Base-by-base conservation (phyloP, 192 early-diverging fungal species). In the Linnemannia hyalina region DNA sequence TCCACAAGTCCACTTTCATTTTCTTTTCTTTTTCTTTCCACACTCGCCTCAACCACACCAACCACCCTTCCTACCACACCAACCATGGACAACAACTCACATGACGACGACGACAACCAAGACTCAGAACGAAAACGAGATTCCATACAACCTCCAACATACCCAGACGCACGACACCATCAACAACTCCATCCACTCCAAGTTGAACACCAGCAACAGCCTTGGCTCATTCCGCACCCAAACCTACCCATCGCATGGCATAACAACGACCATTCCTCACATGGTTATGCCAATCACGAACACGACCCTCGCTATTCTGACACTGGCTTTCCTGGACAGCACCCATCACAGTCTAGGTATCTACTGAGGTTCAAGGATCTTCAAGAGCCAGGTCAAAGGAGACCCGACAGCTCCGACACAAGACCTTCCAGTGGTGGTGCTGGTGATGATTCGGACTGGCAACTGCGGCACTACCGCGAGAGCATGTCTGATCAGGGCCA, bases 141-240 rank as follows among this genome's bases (percentile, higher is more conserved):
- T 26, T 15, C 5, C 0, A 32, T 32, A 4, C 60, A 65, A 35
- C 26, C 1, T 15, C 7, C 9, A 65, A 29, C 9, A 35, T 29
- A 65, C 26, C 2, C 60, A 32, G 29, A 65, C 60, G 13, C 60
- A 65, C 60, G 60, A 10, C 42, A 15, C 42, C 47, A 35, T 15
- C 44, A 46, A 18, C 77, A 44, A 47, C 55, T 80, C 16, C 77
- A 85, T 44, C 82, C 82, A 4, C 47, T 85, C n/a, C 82, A 85
- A n/a, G 38, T 41, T 8, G 54, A 85, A 42, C 74, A 80, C 54
- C 77, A 85, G 41, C 82, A 79, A 32, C 77, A 75, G 26, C 77
- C 82, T 42, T 85, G 82, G 82, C 70, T 80, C 10, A 80, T 80
- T 85, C 82, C 82, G 20, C 82, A 85, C 73, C 77, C 82, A 16